Percentiles rank a stretch among this genome's conserved stretches.
These are phyloP conservation scores for Pharnaceum exiguum DNA, from an alignment of 148 eudicot species.

Conservation along the genomic window DNA sequence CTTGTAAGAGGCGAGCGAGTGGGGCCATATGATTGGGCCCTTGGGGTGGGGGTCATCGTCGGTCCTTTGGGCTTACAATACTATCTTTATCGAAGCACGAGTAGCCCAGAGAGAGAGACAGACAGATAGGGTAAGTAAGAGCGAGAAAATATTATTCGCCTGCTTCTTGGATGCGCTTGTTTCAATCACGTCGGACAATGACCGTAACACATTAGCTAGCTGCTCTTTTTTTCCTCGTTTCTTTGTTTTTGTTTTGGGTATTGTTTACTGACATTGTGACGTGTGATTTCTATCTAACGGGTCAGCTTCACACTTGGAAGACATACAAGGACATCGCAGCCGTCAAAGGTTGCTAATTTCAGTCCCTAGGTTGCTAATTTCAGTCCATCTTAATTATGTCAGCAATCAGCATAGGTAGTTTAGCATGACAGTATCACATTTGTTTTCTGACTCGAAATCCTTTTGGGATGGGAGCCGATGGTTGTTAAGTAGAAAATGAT, in stretches of 20 bases:
- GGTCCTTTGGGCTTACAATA: background rate
- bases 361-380: background rate
- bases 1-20: conserved; percentile 37
- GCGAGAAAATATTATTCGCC: conserved; percentile 14
- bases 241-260: background rate
- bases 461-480: no score
- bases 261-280: background rate
- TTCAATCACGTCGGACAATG: conserved; percentile 41
- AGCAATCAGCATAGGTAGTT: conserved; percentile 9
- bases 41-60: no score
- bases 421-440: no score
- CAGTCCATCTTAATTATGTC: conserved; percentile 19
- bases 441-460: no score
- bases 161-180: conserved; percentile 24
- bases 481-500: no score
- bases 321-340: conserved; percentile 20
- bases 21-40: conserved; percentile 35
- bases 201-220: conserved; percentile 6
- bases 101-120: conserved; percentile 5
- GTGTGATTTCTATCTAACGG: background rate
- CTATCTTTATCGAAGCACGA: conserved; percentile 24
- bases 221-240: conserved; percentile 14
- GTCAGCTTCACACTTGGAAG: conserved; percentile 16
- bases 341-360: conserved; percentile 14
- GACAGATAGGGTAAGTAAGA: background rate